Percentiles rank a stretch among this genome's conserved stretches.
These are phyloP conservation scores for Arxiozyma heterogenica DNA, from an alignment of 1,139 yeast genomes.

Conservation along the genomic window DNA sequence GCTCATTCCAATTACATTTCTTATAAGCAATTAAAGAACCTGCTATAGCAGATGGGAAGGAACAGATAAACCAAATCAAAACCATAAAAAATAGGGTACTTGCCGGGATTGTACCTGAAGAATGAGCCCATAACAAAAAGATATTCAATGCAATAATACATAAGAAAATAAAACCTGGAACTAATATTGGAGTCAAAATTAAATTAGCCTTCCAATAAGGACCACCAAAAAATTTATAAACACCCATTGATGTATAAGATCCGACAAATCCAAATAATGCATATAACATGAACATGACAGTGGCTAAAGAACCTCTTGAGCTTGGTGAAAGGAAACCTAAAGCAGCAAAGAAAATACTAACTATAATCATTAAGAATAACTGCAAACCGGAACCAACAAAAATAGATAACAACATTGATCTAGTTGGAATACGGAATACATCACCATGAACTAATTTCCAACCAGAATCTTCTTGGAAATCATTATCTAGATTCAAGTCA, in stretches of 20 bases:
- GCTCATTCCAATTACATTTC: conserved; percentile 40
- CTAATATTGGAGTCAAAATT: conserved; percentile 70
- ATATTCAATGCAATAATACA: conserved; percentile 66
- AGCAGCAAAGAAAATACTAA: conserved; percentile 73
- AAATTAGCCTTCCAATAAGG: conserved; percentile 83
- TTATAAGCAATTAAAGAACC: conserved; percentile 76
- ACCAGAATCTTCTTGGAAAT: conserved; percentile 86
- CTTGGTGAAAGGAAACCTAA: conserved; percentile 89
- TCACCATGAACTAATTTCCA: conserved; percentile 97
- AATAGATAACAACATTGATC: conserved; percentile 64
- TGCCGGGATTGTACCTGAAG: conserved; percentile 93
- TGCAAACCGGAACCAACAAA: conserved; percentile 86
- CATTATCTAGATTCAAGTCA: conserved; percentile 80
- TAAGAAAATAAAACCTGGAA: conserved; percentile 68
- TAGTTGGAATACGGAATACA: conserved; percentile 77
- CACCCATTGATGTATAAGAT: conserved; percentile 74
- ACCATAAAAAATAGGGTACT: conserved; percentile 82
- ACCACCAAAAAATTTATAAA: conserved; percentile 87
- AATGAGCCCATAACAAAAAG: conserved; percentile 64
- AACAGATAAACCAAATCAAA: conserved; percentile 73
- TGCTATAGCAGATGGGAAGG: conserved; percentile 72
- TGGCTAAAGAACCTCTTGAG: conserved; percentile 85
- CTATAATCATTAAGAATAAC: conserved; percentile 63
- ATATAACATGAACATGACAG: conserved; percentile 78
- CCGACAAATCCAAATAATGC: conserved; percentile 74